Evolutionary conservation across 2,329 filamentous ascomycete genomes (phyloP).

Genomic region (Lachnellula occidentalis): DNA sequence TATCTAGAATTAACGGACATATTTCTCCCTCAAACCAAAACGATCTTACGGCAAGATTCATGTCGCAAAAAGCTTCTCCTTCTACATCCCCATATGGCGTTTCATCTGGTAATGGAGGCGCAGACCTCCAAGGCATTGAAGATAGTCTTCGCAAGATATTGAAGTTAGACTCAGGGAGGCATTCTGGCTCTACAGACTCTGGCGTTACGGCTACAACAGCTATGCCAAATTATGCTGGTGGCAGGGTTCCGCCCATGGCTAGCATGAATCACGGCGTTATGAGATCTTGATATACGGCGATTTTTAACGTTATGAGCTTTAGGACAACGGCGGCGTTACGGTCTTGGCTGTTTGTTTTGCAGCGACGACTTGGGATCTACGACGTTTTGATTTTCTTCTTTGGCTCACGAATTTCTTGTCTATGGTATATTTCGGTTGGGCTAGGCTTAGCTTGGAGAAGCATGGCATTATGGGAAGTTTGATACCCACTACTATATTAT

Average conservation of each 20-base stretch:
- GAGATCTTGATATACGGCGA: conserved; percentile 18
- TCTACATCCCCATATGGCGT: conserved; percentile 14
- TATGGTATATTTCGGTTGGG: conserved; percentile 5
- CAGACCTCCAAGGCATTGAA: conserved; percentile 30
- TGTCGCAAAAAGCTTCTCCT: conserved; percentile 13
- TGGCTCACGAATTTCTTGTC: conserved; percentile 9
- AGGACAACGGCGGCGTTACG: conserved; percentile 12
- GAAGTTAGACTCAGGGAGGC: conserved; percentile 25
- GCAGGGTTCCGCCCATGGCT: conserved; percentile 21
- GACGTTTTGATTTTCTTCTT: conserved; percentile 8
- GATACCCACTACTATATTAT: not conserved
- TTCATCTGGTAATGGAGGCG: conserved; percentile 17
- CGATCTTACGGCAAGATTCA: conserved; percentile 10
- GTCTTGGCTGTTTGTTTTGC: conserved; percentile 3
- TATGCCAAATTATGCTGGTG: conserved; percentile 21
- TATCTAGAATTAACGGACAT: conserved; percentile 19
- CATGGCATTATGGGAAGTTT: not conserved
- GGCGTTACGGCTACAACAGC: conserved; percentile 13
- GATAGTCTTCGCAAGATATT: conserved; percentile 31
- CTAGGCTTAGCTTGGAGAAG: not conserved
- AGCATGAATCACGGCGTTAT: conserved; percentile 24
- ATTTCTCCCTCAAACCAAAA: conserved; percentile 10
- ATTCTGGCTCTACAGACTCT: conserved; percentile 10
- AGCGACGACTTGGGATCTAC: conserved; percentile 5
- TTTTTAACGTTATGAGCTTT: conserved; percentile 12